Evolutionary conservation across 169 alveolate genomes (phyloP).

Genomic region (Plasmodium ovale): DNA sequence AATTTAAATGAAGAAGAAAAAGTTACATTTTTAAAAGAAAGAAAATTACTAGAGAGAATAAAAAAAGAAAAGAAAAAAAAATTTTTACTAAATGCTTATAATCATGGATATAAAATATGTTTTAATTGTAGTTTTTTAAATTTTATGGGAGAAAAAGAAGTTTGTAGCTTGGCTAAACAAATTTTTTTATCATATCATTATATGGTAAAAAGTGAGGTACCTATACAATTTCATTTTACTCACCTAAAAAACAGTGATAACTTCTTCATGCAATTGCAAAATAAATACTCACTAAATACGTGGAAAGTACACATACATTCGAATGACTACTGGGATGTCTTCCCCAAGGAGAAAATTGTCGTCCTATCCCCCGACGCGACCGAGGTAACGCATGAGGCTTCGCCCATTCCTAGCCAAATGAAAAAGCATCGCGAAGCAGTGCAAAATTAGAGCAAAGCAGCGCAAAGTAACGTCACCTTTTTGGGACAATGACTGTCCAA

Average conservation of each 20-base stretch:
- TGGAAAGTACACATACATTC: constrained; percentile 77
- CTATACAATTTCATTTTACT: constrained; percentile 79
- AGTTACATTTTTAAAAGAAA: constrained; percentile 69
- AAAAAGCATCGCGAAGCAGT: too few relatives aligned
- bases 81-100: constrained; percentile 48
- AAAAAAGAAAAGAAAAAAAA: constrained; percentile 72
- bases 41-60: constrained; percentile 64
- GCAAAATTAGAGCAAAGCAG: too few relatives aligned
- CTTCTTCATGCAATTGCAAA: constrained; percentile 47
- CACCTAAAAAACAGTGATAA: constrained; percentile 46
- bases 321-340: constrained; percentile 80
- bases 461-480: too few relatives aligned
- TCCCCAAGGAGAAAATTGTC: constrained; percentile 77
- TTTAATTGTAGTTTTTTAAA: constrained; percentile 79
- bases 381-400: constrained; percentile 17
- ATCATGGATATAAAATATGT: constrained; percentile 79
- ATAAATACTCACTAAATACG: constrained; percentile 76
- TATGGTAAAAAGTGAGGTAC: constrained; percentile 77
- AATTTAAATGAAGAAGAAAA: constrained; percentile 74
- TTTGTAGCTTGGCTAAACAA: constrained; percentile 79
- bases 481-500: too few relatives aligned
- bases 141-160: constrained; percentile 80
- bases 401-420: too few relatives aligned
- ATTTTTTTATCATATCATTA: constrained; percentile 77
- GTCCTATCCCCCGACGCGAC: constrained; percentile 81